Conservation (phyloP, 257 asterid species). For the Solanum acaule region DNA sequence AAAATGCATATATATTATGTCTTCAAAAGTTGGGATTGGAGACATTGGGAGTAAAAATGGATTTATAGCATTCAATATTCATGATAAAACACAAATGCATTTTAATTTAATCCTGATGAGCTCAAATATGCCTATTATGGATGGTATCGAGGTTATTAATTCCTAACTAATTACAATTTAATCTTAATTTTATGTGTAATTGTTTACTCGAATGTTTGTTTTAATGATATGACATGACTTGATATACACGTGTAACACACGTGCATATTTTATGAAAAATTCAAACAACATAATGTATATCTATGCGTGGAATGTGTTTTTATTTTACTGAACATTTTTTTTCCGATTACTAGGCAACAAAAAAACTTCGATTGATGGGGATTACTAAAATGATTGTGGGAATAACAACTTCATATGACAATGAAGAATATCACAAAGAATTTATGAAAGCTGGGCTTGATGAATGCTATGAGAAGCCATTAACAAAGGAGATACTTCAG, state of each 20-base stretch:
- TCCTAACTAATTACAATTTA: background rate
- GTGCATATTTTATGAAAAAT: background rate
- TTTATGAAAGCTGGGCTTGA: background rate
- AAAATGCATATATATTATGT: no score
- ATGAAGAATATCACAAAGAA: background rate
- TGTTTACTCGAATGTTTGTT: background rate
- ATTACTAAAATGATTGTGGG: background rate
- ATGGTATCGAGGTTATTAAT: no score
- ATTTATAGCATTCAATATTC: no score
- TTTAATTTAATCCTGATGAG: no score
- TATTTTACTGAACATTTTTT: background rate
- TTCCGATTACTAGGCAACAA: background rate
- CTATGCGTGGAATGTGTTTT: background rate
- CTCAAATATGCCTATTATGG: no score
- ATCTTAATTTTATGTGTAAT: background rate
- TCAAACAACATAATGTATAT: background rate
- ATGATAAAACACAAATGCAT: no score
- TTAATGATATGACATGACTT: background rate
- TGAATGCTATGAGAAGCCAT: background rate
- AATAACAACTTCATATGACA: background rate
- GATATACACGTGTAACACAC: background rate
- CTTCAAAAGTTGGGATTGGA: no score
- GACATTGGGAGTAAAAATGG: no score
- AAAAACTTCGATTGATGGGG: background rate
- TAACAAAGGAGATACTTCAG: background rate